A percentile compares a stretch with the other conserved stretches of the same genome.
These are phyloP conservation scores for Thymus mandschuricus DNA, from an alignment of 257 asterid genomes.

Conservation along the genomic window DNA sequence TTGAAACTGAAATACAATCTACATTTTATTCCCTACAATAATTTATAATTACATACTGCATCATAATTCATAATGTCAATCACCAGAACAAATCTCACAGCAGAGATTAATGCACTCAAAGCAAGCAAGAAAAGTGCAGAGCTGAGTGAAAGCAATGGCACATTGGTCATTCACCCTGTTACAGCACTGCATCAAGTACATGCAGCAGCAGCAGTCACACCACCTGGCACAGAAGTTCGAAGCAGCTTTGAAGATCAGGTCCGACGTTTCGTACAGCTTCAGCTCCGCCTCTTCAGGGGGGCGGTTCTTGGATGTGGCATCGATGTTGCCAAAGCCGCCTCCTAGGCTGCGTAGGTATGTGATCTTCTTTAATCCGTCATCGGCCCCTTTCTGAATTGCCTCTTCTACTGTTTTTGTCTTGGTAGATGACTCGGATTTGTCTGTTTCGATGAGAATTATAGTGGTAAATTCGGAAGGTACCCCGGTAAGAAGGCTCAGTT, in stretches of 20 bases:
- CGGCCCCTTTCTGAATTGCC: slow-evolving; percentile 55
- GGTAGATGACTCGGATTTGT: slow-evolving; percentile 41
- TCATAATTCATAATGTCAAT: not conserved
- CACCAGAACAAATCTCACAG: slow-evolving; percentile 63
- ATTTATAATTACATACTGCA: slow-evolving; percentile 23
- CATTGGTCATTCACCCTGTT: slow-evolving; percentile 65
- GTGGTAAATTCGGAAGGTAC: slow-evolving; percentile 75
- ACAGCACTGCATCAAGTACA: slow-evolving; percentile 71
- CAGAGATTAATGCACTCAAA: slow-evolving; percentile 70
- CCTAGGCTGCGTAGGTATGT: slow-evolving; percentile 55
- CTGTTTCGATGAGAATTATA: slow-evolving; percentile 56
- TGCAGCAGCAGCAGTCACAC: slow-evolving; percentile 71
- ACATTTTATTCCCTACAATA: not conserved
- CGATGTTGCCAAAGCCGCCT: slow-evolving; percentile 61
- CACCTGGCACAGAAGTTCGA: slow-evolving; percentile 48
- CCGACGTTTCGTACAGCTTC: slow-evolving; percentile 60
- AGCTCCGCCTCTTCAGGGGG: slow-evolving; percentile 68
- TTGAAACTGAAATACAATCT: not conserved
- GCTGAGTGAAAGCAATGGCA: slow-evolving; percentile 63
- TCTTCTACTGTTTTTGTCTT: slow-evolving; percentile 42
- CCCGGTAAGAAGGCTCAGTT: slow-evolving; percentile 68
- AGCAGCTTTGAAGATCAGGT: slow-evolving; percentile 59
- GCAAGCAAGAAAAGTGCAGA: slow-evolving; percentile 76
- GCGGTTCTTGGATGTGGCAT: slow-evolving; percentile 66
- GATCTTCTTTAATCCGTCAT: slow-evolving; percentile 37